These are phyloP conservation scores for Boletus subcaerulescens DNA, from an alignment of 768 basidiomycete genomes.

Conservation along the genomic window DNA sequence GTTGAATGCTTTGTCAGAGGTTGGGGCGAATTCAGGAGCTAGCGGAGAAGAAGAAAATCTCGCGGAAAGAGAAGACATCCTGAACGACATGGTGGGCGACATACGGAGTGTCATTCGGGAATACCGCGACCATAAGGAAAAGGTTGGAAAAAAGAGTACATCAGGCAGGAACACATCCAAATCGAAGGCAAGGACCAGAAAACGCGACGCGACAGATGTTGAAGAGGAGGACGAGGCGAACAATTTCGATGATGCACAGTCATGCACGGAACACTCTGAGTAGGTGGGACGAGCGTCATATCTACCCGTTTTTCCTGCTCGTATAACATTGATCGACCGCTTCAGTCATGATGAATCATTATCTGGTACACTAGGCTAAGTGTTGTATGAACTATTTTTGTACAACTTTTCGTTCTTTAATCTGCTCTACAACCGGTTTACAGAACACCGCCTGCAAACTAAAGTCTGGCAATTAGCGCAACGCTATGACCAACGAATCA, in stretches of 20 bases:
- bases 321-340: not conserved
- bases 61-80: not conserved
- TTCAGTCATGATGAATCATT: not conserved
- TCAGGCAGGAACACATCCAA: not conserved
- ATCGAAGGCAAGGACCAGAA: conserved; percentile 1
- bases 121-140: conserved; percentile 10
- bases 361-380: not conserved
- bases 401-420: not conserved
- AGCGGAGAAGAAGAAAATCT: not conserved
- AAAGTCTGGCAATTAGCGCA: conserved; percentile 24
- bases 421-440: conserved; percentile 22
- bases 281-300: not conserved
- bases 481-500: conserved; percentile 15
- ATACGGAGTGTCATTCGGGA: conserved; percentile 14
- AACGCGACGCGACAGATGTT: not conserved
- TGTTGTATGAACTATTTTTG: not conserved
- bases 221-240: conserved; percentile 9
- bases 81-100: conserved; percentile 10
- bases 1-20: conserved; percentile 44
- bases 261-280: not conserved
- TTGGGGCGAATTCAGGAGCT: not conserved
- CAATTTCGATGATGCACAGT: conserved; percentile 3
- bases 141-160: not conserved
- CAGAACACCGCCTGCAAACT: conserved; percentile 27
- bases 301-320: not conserved